These are phyloP conservation scores for Chamaenerion angustifolium DNA, from an alignment of 345 rosid species.

Conservation along the genomic window DNA sequence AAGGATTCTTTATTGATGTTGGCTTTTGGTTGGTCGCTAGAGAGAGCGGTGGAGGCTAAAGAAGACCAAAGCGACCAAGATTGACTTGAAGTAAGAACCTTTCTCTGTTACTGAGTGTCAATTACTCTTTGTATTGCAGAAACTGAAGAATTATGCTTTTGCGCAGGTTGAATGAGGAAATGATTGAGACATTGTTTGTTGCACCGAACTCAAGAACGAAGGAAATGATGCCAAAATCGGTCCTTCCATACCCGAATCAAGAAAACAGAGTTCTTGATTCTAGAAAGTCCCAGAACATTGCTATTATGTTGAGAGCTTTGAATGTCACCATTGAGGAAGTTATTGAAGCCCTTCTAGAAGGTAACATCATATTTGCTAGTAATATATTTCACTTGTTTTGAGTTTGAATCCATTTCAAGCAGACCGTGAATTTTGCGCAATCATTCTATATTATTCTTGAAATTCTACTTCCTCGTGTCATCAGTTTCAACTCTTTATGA, in stretches of 20 bases:
- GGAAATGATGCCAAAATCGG: constrained; percentile 42
- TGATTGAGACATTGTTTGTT: constrained; percentile 71
- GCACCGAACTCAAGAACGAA: constrained; percentile 40
- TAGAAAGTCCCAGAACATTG: constrained; percentile 91
- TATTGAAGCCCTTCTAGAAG: constrained; percentile 92
- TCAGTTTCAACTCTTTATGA: too few species aligned
- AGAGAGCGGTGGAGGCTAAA: too few species aligned
- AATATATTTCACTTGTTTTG: too few species aligned
- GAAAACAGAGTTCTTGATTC: constrained; percentile 90
- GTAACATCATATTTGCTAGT: constrained; percentile 17
- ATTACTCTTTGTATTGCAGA: neutral
- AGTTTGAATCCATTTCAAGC: too few species aligned
- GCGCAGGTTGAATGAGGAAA: constrained; percentile 83
- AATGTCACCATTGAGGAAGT: constrained; percentile 95
- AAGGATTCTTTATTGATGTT: too few species aligned
- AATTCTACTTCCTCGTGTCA: too few species aligned
- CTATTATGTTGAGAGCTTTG: constrained; percentile 74
- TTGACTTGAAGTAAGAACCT: constrained; percentile 49
- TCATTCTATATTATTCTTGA: too few species aligned
- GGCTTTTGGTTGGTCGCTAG: too few species aligned
- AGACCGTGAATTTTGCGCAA: too few species aligned
- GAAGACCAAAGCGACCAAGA: constrained; percentile 15
- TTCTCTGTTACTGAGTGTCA: neutral
- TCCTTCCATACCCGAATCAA: constrained; percentile 38
- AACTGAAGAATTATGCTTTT: constrained; percentile 1